Conservation (phyloP, 768 basidiomycete genomes). For the Butyriboletus loyo region DNA sequence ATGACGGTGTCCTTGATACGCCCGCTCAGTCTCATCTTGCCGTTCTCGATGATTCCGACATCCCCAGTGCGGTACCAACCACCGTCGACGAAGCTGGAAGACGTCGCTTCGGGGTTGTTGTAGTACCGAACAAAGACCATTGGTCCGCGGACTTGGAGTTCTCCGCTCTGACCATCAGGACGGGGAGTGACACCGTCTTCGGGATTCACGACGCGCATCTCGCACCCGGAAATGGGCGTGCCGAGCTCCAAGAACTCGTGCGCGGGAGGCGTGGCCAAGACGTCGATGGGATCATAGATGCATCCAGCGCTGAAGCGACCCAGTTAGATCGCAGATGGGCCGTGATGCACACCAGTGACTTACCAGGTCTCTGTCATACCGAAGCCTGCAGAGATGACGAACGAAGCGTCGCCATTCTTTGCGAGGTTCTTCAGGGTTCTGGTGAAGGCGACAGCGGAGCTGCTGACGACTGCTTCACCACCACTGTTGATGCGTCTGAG, state of each 20-base stretch:
- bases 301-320: conserved; percentile 33
- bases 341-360: conserved; percentile 3
- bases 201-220: conserved; percentile 35
- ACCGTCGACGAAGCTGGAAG: conserved; percentile 42
- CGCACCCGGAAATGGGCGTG: conserved; percentile 29
- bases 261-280: conserved; percentile 9
- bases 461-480: conserved; percentile 41
- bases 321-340: neutral
- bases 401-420: conserved; percentile 27
- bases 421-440: conserved; percentile 29
- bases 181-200: conserved; percentile 27
- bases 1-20: conserved; percentile 1
- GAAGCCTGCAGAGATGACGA: conserved; percentile 33
- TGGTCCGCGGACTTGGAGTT: conserved; percentile 1
- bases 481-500: conserved; percentile 40
- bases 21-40: conserved; percentile 24
- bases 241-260: conserved; percentile 40
- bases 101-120: neutral
- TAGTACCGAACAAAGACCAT: neutral
- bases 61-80: conserved; percentile 66
- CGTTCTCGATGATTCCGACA: conserved; percentile 37
- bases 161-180: conserved; percentile 4
- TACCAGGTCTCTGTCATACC: conserved; percentile 42
- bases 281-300: conserved; percentile 36
- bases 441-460: conserved; percentile 38